Conservation (phyloP, 2,329 filamentous ascomycete genomes). For the Monilinia laxa region DNA sequence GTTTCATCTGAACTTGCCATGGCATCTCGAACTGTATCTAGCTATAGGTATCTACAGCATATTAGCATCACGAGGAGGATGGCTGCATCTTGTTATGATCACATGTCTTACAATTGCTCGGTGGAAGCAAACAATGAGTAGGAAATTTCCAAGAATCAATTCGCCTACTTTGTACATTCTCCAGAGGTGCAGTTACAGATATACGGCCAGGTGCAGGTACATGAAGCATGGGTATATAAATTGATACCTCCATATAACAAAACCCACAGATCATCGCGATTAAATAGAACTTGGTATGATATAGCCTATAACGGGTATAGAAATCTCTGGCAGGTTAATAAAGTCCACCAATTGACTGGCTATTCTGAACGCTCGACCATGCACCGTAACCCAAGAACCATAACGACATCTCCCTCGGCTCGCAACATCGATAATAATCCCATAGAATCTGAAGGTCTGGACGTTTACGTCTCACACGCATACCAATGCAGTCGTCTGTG, state of each 20-base stretch:
- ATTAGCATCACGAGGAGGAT: slow-evolving; percentile 17
- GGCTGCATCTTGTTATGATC: slow-evolving; percentile 22
- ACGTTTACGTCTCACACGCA: neutral
- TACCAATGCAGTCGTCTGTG: neutral
- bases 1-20: slow-evolving; percentile 23
- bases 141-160: neutral
- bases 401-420: neutral
- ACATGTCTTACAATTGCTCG: slow-evolving; percentile 23
- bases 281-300: neutral
- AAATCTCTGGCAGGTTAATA: neutral
- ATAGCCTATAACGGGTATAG: neutral
- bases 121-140: neutral
- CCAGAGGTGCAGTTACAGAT: slow-evolving; percentile 8
- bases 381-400: neutral
- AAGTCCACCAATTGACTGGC: neutral
- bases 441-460: neutral
- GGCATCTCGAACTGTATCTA: neutral
- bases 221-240: slow-evolving; percentile 19
- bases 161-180: slow-evolving; percentile 1
- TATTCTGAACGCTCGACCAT: neutral
- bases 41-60: slow-evolving; percentile 7
- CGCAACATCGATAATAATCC: neutral
- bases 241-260: slow-evolving; percentile 14
- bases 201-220: slow-evolving; percentile 2
- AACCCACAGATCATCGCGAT: slow-evolving; percentile 22